Evolutionary conservation across 2,329 filamentous ascomycete genomes (phyloP).

Genomic region (Bipolaris oryzae): DNA sequence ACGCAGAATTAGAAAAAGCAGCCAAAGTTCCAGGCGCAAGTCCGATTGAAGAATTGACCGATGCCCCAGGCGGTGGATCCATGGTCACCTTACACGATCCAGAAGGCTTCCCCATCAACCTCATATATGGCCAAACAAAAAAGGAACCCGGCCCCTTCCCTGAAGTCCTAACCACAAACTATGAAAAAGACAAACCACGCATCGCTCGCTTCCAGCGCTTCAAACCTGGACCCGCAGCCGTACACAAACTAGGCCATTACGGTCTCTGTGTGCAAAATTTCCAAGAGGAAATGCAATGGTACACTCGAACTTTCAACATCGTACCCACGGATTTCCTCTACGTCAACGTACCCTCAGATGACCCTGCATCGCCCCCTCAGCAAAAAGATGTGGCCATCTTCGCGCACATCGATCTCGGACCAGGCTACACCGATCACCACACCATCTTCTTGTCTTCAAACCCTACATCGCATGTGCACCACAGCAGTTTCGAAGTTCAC

Average conservation of each 20-base stretch:
- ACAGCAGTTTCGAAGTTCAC: conserved; percentile 72
- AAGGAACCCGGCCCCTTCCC: conserved; percentile 52
- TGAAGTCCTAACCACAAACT: conserved; percentile 58
- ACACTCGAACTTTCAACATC: conserved; percentile 56
- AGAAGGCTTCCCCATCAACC: conserved; percentile 63
- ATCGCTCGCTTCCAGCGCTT: conserved; percentile 61
- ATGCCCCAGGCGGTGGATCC: conserved; percentile 61
- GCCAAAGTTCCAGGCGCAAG: conserved; percentile 56
- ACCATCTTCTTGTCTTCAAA: conserved; percentile 58
- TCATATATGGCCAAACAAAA: conserved; percentile 61
- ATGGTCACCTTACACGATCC: conserved; percentile 55
- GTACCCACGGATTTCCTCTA: conserved; percentile 55
- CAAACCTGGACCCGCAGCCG: conserved; percentile 56
- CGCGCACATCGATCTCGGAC: conserved; percentile 61
- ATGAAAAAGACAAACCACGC: conserved; percentile 51
- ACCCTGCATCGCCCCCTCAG: not conserved
- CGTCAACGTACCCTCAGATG: conserved; percentile 15
- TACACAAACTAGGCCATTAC: conserved; percentile 59
- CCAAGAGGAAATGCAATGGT: conserved; percentile 49
- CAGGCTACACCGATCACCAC: conserved; percentile 61
- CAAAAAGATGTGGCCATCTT: conserved; percentile 56
- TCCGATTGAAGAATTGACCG: conserved; percentile 55
- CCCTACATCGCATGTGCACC: conserved; percentile 62
- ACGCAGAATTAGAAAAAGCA: conserved; percentile 60
- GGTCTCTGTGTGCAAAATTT: conserved; percentile 52